A percentile compares a stretch with the other conserved stretches of the same genome.
Evolutionary conservation across 768 basidiomycete genomes (phyloP).

Genomic region (Serendipita sp.): DNA sequence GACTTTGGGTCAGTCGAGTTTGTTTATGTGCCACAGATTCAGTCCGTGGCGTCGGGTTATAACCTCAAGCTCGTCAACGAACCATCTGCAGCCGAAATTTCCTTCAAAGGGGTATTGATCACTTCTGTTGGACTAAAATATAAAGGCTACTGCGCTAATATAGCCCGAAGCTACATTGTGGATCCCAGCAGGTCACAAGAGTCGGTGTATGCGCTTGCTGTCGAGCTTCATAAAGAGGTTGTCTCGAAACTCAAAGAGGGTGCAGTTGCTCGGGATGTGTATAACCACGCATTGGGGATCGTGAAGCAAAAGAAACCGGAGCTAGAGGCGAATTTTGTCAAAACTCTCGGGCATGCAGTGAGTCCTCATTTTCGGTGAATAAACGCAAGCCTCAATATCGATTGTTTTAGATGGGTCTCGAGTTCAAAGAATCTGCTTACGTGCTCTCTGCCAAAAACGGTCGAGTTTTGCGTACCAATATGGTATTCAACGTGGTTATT

Average conservation of each 20-base stretch:
- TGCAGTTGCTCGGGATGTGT: conserved; percentile 59
- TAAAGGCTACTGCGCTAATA: conserved; percentile 82
- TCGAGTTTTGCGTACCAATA: conserved; percentile 53
- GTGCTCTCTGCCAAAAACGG: conserved; percentile 68
- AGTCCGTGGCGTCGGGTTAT: conserved; percentile 73
- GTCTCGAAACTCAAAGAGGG: conserved; percentile 68
- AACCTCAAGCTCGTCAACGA: conserved; percentile 79
- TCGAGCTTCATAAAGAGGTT: conserved; percentile 64
- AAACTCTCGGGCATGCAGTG: conserved; percentile 83
- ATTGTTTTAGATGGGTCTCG: conserved; percentile 65
- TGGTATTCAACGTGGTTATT: conserved; percentile 73
- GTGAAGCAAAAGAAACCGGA: conserved; percentile 67
- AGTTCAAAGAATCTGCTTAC: conserved; percentile 83
- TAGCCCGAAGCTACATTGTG: conserved; percentile 89
- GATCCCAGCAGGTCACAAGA: conserved; percentile 93
- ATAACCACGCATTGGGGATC: conserved; percentile 53
- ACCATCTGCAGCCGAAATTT: conserved; percentile 68
- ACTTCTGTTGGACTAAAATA: conserved; percentile 81
- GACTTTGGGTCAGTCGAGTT: conserved; percentile 88
- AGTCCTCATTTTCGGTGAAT: not conserved
- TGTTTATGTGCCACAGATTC: conserved; percentile 89
- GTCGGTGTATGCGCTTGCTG: conserved; percentile 61
- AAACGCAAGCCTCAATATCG: not conserved
- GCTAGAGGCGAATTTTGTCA: conserved; percentile 70
- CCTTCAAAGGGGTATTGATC: conserved; percentile 77